Evolutionary conservation across 495 filamentous ascomycete species (phyloP), one percentile per base, ranked within the genome.

Genomic region (Xylaria sp.): DNA sequence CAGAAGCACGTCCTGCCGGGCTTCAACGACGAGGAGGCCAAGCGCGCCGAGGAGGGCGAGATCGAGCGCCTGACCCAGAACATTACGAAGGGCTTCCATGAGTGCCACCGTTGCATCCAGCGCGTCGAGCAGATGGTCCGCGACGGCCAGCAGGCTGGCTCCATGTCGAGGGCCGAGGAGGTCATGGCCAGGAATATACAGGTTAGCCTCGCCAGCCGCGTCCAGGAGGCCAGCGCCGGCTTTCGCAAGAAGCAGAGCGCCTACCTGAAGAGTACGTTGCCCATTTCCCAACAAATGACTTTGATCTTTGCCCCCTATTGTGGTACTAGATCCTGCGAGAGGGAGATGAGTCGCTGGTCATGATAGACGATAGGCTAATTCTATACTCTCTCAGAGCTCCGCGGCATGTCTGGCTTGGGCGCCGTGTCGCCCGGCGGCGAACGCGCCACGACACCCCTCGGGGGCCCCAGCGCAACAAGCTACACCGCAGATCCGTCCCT

Each of bases 211-310:
- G 96, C 96, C 2, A 84, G 92, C 11, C 84, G 93, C 67, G 94
- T 98, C 1, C 94, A 97, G 81, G 97, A 98, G 72, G 90, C 91
- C n/a, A 97, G 93, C 82, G 92, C 95, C 14, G 85, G 87, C 66
- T 99, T 99, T 77, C 86, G 96, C 67, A 98, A 97, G 85, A 98
- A 97, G 82, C 96, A 99, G 83, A 94, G 94, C 80, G 93, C 91
- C 52, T 99, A 99, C 81, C 82, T 99, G 67, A 97, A 95, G 78
- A 98, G 95, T 97, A 84, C 71, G 85, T 74, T 44, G 41, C 9
- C 41, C 15, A 48, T 41, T 41, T 26, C 33, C 62, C 8, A 35
- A 0, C 6, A 46, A 43, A 1, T n/a, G n/a, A 4, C 1, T 1
- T 46, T 12, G 24, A 43, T 26, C n/a, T 61, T 3, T 7, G 2